These are phyloP conservation scores for Zangia roseola DNA, from an alignment of 768 basidiomycete genomes.

Conservation along the genomic window DNA sequence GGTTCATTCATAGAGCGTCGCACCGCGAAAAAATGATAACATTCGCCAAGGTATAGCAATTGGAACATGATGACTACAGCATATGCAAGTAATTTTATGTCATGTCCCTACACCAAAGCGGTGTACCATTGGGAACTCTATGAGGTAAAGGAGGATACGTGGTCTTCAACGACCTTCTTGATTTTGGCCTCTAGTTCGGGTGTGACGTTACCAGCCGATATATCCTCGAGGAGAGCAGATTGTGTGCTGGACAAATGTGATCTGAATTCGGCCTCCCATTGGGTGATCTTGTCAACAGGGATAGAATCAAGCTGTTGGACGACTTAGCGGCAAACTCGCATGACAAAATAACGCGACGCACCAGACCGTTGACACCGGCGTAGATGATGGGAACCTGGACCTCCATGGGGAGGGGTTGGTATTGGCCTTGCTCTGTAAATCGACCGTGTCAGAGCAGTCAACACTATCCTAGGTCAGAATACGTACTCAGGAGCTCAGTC, in stretches of 20 bases:
- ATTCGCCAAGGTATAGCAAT: constrained; percentile 28
- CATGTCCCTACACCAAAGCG: constrained; percentile 16
- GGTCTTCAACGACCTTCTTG: constrained; percentile 92
- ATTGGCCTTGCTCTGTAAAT: constrained; percentile 90
- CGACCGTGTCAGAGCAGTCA: constrained; percentile 11
- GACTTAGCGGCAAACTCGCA: neutral
- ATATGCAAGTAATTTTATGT: constrained; percentile 20
- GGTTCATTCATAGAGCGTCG: neutral
- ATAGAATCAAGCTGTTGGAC: constrained; percentile 79
- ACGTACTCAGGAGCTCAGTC: constrained; percentile 88
- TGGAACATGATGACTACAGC: constrained; percentile 19
- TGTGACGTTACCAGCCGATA: constrained; percentile 78
- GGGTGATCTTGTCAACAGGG: constrained; percentile 91
- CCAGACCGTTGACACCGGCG: constrained; percentile 99
- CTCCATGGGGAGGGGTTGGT: constrained; percentile 92
- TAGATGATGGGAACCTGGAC: constrained; percentile 98
- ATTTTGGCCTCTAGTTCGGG: constrained; percentile 91
- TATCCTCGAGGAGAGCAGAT: constrained; percentile 75
- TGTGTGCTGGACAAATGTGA: constrained; percentile 78
- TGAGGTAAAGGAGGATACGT: constrained; percentile 77
- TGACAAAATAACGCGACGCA: constrained; percentile 36
- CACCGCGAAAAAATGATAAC: constrained; percentile 28
- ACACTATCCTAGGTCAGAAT: neutral
- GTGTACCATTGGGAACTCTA: constrained; percentile 30
- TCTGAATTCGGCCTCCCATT: constrained; percentile 93